A percentile compares a stretch with the other conserved stretches of the same genome.
These are phyloP conservation scores for Candida glaebosa DNA, from an alignment of 805 yeast species.

Conservation along the genomic window DNA sequence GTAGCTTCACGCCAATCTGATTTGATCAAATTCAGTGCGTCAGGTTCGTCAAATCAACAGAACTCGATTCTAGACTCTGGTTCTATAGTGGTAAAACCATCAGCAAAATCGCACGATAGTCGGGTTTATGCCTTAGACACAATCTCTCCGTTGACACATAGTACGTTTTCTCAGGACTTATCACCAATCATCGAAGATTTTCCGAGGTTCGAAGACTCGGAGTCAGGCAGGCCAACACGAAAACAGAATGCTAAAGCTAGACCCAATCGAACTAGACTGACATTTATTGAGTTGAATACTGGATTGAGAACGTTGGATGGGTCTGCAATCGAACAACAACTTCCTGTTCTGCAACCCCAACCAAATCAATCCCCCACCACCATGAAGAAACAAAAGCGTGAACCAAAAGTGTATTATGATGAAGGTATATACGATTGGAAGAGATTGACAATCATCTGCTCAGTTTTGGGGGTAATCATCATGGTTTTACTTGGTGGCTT, in stretches of 20 bases:
- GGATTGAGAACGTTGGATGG: background rate
- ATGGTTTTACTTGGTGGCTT: slow-evolving; percentile 14
- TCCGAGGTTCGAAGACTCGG: background rate
- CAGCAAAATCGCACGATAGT: background rate
- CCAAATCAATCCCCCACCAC: background rate
- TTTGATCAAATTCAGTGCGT: background rate
- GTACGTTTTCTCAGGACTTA: background rate
- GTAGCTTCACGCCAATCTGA: background rate
- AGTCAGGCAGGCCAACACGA: background rate
- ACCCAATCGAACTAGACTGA: background rate
- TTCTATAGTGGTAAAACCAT: background rate
- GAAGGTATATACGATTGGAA: background rate
- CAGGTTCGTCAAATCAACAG: background rate
- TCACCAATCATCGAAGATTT: background rate
- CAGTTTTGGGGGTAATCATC: slow-evolving; percentile 6
- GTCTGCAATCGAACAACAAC: background rate
- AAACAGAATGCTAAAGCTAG: background rate
- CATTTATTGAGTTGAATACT: background rate
- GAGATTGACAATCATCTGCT: background rate
- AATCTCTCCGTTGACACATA: background rate
- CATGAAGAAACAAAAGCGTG: background rate
- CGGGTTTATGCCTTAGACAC: background rate
- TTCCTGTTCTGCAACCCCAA: background rate
- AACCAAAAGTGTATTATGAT: background rate
- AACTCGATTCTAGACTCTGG: background rate